phyloP scores from a whole-genome alignment of 805 yeast species.

The Wickerhamomyces xylosicus region DNA sequence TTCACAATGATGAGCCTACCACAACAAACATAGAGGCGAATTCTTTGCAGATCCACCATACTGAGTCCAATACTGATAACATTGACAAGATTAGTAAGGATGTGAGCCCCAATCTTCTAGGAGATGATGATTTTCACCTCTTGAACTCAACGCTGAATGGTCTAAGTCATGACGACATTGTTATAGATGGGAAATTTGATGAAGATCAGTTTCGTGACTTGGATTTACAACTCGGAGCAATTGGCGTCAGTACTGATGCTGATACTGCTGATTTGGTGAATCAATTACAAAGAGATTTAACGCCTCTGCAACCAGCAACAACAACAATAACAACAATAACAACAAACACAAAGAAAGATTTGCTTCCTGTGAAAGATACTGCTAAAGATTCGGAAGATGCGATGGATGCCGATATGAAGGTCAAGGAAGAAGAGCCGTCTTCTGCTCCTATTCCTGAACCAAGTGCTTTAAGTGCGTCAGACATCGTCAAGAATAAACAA shows the following conservation, averaged over 20 bases:
- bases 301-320: not conserved
- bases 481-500: not conserved
- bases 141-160: not conserved
- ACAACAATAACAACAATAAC: not conserved
- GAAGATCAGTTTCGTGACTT: not conserved
- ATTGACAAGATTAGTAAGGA: too few relatives aligned
- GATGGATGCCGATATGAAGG: slow-evolving; percentile 10
- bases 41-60: slow-evolving; percentile 10
- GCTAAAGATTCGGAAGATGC: slow-evolving; percentile 6
- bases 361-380: slow-evolving; percentile 11
- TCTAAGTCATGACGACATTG: not conserved
- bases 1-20: not conserved
- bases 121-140: not conserved
- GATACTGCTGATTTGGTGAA: not conserved
- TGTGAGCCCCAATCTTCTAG: slow-evolving; percentile 6
- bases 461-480: not conserved
- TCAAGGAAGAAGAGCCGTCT: slow-evolving; percentile 8
- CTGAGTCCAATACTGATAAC: not conserved
- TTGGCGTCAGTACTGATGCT: not conserved
- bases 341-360: not conserved
- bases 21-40: slow-evolving; percentile 10
- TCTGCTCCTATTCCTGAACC: not conserved
- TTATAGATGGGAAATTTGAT: not conserved
- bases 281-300: too few relatives aligned
- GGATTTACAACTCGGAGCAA: not conserved